phyloP scores from a whole-genome alignment of 768 basidiomycete species.

The Psilocybe cyanescens region DNA sequence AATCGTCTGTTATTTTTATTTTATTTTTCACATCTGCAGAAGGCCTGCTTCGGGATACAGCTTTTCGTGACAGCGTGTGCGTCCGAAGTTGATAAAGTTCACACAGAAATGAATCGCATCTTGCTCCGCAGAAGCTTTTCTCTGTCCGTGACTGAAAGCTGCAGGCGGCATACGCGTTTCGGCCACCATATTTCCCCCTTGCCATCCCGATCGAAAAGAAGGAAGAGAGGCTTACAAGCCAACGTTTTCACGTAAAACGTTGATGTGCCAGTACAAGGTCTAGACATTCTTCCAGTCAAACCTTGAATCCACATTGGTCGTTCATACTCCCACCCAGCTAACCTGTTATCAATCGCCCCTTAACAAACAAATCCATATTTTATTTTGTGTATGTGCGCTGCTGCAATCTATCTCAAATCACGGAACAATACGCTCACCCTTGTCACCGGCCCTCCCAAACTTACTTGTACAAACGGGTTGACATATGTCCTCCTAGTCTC shows the following conservation, averaged over 20 bases:
- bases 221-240: slow-evolving; percentile 6
- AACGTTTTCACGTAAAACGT: slow-evolving; percentile 17
- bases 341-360: slow-evolving; percentile 15
- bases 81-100: slow-evolving; percentile 20
- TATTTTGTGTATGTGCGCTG: not conserved
- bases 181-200: slow-evolving; percentile 16
- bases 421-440: slow-evolving; percentile 19
- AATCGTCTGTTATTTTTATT: slow-evolving; percentile 14
- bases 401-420: not conserved
- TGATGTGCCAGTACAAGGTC: slow-evolving; percentile 17
- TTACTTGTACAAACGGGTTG: slow-evolving; percentile 12
- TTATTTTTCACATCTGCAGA: slow-evolving; percentile 7
- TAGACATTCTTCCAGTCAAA: slow-evolving; percentile 9
- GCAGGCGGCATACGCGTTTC: slow-evolving; percentile 15
- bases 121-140: slow-evolving; percentile 23
- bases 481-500: slow-evolving; percentile 19
- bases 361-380: slow-evolving; percentile 2
- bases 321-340: slow-evolving; percentile 14
- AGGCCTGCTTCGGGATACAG: slow-evolving; percentile 13
- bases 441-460: slow-evolving; percentile 12
- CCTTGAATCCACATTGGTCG: slow-evolving; percentile 14
- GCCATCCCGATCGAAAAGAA: slow-evolving; percentile 19
- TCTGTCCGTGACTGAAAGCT: slow-evolving; percentile 12
- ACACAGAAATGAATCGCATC: slow-evolving; percentile 19
- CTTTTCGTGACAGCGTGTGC: slow-evolving; percentile 21